Conservation (phyloP, 129 eudicot genomes). For the Tanacetum coccineum region DNA sequence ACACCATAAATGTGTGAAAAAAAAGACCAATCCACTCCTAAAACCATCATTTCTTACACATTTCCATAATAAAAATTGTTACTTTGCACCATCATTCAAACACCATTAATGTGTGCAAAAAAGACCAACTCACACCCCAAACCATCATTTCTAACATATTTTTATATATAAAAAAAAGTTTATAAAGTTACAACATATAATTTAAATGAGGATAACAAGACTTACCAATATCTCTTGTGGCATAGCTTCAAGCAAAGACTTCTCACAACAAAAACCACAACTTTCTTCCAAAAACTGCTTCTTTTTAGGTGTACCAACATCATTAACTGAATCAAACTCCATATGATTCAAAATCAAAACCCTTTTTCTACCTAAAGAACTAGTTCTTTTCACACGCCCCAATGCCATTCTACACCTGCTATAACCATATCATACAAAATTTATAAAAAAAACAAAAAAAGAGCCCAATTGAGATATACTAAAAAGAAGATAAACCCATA, state of each 20-base stretch:
- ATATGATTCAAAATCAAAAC: slow-evolving; percentile 29
- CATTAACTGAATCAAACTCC: slow-evolving; percentile 22
- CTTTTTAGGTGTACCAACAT: slow-evolving; percentile 23
- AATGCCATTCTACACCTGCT: slow-evolving; percentile 29
- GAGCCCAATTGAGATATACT: background rate
- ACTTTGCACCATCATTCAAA: too few species aligned
- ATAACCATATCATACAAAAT: slow-evolving; percentile 10
- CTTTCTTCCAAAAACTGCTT: slow-evolving; percentile 23
- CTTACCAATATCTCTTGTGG: slow-evolving; percentile 59
- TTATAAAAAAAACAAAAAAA: background rate
- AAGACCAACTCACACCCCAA: too few species aligned
- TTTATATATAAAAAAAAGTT: background rate
- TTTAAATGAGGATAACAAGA: too few species aligned
- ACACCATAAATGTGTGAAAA: too few species aligned
- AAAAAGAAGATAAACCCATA: background rate
- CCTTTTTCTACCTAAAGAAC: slow-evolving; percentile 35
- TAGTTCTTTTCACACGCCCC: slow-evolving; percentile 26
- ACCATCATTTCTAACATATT: background rate
- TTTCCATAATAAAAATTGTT: too few species aligned
- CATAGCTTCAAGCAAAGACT: slow-evolving; percentile 46
- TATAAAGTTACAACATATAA: background rate
- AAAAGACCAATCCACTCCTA: too few species aligned
- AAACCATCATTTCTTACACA: too few species aligned
- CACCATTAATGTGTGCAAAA: too few species aligned
- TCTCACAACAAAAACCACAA: slow-evolving; percentile 19